A percentile compares a stretch with the other conserved stretches of the same genome.
These are phyloP conservation scores for Saccharum hybrid DNA, from an alignment of 202 grass and related monocot species.

Conservation along the genomic window DNA sequence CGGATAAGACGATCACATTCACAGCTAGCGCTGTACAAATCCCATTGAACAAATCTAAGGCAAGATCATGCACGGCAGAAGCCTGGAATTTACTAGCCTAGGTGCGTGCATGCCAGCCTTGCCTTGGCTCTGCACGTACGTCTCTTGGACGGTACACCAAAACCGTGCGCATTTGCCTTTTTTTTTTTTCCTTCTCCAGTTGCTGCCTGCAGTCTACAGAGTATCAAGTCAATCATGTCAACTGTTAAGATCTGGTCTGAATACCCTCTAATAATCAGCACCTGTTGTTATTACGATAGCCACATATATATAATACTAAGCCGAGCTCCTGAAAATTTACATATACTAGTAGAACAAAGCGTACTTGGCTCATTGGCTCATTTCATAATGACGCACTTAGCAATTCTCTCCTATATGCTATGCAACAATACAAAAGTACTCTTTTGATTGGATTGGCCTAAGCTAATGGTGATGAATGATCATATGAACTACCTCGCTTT, in stretches of 20 bases:
- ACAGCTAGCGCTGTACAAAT: neutral
- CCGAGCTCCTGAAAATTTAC: constrained; percentile 16
- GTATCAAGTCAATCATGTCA: constrained; percentile 18
- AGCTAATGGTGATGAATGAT: constrained; percentile 37
- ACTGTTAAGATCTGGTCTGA: neutral
- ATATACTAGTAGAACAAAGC: constrained; percentile 20
- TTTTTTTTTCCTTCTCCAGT: neutral
- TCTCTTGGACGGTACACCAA: neutral
- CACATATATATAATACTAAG: constrained; percentile 7
- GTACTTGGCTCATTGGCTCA: neutral
- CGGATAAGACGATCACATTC: neutral
- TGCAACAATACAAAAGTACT: constrained; percentile 32
- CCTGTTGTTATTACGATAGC: neutral
- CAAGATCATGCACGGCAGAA: constrained; percentile 31
- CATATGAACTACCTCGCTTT: constrained; percentile 25
- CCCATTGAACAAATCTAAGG: constrained; percentile 16
- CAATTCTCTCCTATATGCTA: neutral
- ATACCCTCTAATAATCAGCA: neutral
- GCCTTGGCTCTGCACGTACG: neutral
- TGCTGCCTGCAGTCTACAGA: neutral
- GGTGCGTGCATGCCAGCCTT: constrained; percentile 23
- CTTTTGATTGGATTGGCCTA: constrained; percentile 29
- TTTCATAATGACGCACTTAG: constrained; percentile 9
- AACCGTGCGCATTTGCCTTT: neutral
- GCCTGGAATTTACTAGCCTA: constrained; percentile 11